phyloP scores from a whole-genome alignment of 208 protist genomes.

The Wallacemonas sp. region DNA sequence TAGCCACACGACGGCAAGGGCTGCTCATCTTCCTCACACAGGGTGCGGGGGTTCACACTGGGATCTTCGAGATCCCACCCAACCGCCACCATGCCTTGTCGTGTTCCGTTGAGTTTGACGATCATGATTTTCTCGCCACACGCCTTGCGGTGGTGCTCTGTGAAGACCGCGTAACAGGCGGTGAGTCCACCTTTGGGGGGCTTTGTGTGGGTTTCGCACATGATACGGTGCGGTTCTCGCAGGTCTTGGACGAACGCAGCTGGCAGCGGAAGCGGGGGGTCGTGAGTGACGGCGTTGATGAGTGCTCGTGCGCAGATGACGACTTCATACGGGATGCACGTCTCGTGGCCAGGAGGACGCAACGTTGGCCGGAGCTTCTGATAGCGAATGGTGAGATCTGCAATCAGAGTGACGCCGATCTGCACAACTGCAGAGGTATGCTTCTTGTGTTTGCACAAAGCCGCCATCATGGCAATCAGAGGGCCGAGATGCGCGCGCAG shows the following conservation, averaged over 20 bases:
- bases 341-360: conserved; percentile 24
- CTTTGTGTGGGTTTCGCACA: conserved; percentile 32
- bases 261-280: conserved; percentile 70
- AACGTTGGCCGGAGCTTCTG: conserved; percentile 30
- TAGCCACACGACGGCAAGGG: conserved; percentile 75
- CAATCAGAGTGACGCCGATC: conserved; percentile 77
- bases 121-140: conserved; percentile 61
- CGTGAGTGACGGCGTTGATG: conserved; percentile 46
- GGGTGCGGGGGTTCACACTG: not conserved
- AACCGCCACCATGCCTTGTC: conserved; percentile 64
- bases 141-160: conserved; percentile 41
- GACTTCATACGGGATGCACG: conserved; percentile 70
- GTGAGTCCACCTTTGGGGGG: conserved; percentile 5
- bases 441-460: conserved; percentile 61
- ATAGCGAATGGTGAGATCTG: conserved; percentile 76
- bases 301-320: conserved; percentile 58
- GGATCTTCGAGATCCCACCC: conserved; percentile 54
- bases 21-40: conserved; percentile 3
- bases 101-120: conserved; percentile 36
- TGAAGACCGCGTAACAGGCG: conserved; percentile 46
- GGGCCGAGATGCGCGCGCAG: conserved; percentile 59
- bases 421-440: conserved; percentile 76
- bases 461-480: conserved; percentile 68
- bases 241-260: conserved; percentile 41
- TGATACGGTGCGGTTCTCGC: conserved; percentile 52